These are phyloP conservation scores for Candida vartiovaarae DNA, from an alignment of 805 yeast genomes.

Conservation along the genomic window DNA sequence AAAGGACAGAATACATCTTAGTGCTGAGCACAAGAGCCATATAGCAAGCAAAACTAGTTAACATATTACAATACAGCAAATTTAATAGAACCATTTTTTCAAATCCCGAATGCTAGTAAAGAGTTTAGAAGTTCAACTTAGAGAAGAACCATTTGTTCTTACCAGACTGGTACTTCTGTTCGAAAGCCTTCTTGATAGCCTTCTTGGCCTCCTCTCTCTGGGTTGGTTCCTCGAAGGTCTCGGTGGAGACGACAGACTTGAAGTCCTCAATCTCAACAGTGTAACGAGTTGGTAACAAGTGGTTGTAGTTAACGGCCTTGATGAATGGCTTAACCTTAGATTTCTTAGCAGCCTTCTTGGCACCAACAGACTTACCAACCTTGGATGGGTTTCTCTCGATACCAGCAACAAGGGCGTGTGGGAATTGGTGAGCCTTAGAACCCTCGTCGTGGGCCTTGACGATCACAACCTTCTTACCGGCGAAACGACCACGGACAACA, in stretches of 20 bases:
- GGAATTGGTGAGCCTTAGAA: slow-evolving; percentile 97
- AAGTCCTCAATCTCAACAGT: slow-evolving; percentile 93
- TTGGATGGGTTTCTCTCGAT: slow-evolving; percentile 97
- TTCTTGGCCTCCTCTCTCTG: slow-evolving; percentile 99
- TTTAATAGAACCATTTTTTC: slow-evolving; percentile 2
- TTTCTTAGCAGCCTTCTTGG: slow-evolving; percentile 95
- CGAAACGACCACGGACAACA: slow-evolving; percentile 99
- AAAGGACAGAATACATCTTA: too few species aligned
- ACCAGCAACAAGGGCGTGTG: slow-evolving; percentile 99
- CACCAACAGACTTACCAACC: slow-evolving; percentile 92
- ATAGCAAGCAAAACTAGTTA: too few species aligned
- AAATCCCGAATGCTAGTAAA: slow-evolving; percentile 7
- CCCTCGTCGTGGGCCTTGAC: slow-evolving; percentile 98
- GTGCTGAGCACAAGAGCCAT: too few species aligned
- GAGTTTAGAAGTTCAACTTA: slow-evolving; percentile 76
- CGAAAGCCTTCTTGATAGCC: slow-evolving; percentile 97
- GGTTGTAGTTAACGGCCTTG: slow-evolving; percentile 99
- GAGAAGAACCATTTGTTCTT: slow-evolving; percentile 99
- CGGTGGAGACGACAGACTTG: slow-evolving; percentile 87
- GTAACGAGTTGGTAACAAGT: slow-evolving; percentile 99
- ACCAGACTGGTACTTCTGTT: slow-evolving; percentile 99
- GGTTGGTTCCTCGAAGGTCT: slow-evolving; percentile 94
- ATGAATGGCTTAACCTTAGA: slow-evolving; percentile 98
- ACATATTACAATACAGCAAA: too few species aligned
- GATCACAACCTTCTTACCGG: slow-evolving; percentile 99